Percentiles rank a stretch among this genome's conserved stretches.
phyloP scores from a whole-genome alignment of 164 flowering plant genomes.

The Paratinospora sagittata region DNA sequence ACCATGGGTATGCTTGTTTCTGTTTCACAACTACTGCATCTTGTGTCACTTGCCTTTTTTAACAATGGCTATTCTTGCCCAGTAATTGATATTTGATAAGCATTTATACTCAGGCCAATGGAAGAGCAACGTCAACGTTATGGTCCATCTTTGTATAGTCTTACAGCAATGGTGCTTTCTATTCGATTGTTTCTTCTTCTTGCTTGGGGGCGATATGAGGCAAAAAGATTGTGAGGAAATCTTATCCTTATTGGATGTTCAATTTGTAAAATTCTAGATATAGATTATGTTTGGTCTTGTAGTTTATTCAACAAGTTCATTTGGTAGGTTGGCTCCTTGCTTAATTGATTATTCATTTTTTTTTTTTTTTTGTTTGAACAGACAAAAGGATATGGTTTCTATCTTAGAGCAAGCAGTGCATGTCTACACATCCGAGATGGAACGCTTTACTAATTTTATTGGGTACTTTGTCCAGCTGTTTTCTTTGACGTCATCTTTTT shows the following conservation, averaged over 20 bases:
- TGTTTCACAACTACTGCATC: neutral
- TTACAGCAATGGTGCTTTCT: constrained; percentile 63
- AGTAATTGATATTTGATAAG: constrained; percentile 3
- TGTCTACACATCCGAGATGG: constrained; percentile 72
- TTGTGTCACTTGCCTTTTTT: neutral
- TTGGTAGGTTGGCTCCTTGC: constrained; percentile 6
- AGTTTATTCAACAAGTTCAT: neutral
- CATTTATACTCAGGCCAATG: constrained; percentile 66
- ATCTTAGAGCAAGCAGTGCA: constrained; percentile 62
- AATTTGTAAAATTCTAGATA: neutral
- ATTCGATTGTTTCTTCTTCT: constrained; percentile 58
- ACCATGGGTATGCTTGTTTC: constrained; percentile 59
- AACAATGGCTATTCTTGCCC: neutral
- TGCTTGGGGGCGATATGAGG: constrained; percentile 54
- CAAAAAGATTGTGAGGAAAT: constrained; percentile 57
- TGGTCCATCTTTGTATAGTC: constrained; percentile 87
- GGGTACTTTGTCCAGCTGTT: constrained; percentile 39
- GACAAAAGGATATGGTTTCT: constrained; percentile 39
- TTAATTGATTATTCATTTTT: constrained; percentile 1
- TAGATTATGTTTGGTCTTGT: neutral
- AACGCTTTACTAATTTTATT: constrained; percentile 66
- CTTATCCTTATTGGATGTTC: constrained; percentile 9
- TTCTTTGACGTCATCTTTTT: neutral
- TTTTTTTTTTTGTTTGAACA: constrained; percentile 23
- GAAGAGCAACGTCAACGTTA: constrained; percentile 94